Conservation (phyloP, 257 asterid genomes). For the Gardenia jasminoides region DNA sequence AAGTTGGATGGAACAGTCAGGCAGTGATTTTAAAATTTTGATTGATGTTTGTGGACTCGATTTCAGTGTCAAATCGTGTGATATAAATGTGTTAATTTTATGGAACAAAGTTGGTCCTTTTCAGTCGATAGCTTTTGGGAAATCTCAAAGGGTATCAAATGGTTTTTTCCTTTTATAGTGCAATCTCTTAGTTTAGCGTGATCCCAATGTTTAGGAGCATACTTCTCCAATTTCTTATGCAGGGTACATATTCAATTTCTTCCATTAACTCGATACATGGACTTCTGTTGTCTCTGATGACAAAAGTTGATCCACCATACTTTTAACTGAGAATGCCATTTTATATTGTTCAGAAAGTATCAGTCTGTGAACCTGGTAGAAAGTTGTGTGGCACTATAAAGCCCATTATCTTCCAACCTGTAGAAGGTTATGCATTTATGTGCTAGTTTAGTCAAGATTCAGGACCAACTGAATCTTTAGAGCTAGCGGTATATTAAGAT, state of each 20-base stretch:
- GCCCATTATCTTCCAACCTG: neutral
- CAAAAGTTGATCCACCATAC: neutral
- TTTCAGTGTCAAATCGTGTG: neutral
- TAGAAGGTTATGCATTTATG: neutral
- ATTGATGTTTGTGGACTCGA: neutral
- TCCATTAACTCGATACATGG: neutral
- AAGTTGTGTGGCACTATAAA: neutral
- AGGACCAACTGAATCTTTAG: no score
- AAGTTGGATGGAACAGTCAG: neutral
- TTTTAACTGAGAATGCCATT: neutral
- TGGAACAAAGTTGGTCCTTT: neutral
- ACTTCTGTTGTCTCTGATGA: neutral
- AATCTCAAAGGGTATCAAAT: neutral
- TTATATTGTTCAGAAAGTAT: neutral
- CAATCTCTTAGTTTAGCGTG: neutral
- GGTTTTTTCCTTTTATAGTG: neutral
- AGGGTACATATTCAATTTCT: neutral
- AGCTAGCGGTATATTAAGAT: neutral
- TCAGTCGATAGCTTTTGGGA: neutral
- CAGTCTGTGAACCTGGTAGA: neutral
- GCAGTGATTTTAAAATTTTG: neutral
- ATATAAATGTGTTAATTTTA: neutral
- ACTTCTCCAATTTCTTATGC: neutral
- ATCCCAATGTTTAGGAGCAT: neutral
- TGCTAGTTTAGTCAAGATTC: neutral